phyloP scores from a whole-genome alignment of 2,329 filamentous ascomycete genomes.

The Raffaelea arxii region DNA sequence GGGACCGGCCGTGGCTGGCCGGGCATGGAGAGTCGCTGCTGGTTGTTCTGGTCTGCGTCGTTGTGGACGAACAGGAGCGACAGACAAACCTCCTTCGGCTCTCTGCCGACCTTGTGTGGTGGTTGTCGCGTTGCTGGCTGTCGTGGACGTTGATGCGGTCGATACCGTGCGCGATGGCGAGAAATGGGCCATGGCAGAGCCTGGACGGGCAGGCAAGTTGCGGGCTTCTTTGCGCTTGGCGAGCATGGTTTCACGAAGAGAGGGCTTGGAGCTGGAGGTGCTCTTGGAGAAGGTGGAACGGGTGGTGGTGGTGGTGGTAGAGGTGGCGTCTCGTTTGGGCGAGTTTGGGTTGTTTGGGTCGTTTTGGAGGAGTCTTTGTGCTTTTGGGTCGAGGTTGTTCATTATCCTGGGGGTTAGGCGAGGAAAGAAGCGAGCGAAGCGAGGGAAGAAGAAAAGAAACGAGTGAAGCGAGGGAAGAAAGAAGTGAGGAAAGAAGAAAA shows the following conservation, averaged over 20 bases:
- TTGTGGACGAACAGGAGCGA: slow-evolving; percentile 52
- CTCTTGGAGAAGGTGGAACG: slow-evolving; percentile 54
- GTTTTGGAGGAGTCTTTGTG: slow-evolving; percentile 71
- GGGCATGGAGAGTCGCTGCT: slow-evolving; percentile 41
- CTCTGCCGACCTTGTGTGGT: slow-evolving; percentile 25
- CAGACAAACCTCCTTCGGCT: slow-evolving; percentile 50
- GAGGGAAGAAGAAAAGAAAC: not conserved
- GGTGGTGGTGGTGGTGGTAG: slow-evolving; percentile 32
- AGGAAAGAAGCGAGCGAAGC: not conserved
- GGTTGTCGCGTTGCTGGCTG: slow-evolving; percentile 10
- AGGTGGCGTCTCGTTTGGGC: slow-evolving; percentile 41
- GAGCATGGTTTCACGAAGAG: slow-evolving; percentile 72
- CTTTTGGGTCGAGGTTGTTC: slow-evolving; percentile 65
- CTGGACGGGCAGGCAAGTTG: slow-evolving; percentile 46
- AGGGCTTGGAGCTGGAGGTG: slow-evolving; percentile 50
- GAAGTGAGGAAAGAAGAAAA: slow-evolving; percentile 12
- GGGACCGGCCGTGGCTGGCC: slow-evolving; percentile 55
- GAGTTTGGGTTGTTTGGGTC: slow-evolving; percentile 74
- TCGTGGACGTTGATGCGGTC: slow-evolving; percentile 22
- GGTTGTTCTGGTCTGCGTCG: slow-evolving; percentile 49
- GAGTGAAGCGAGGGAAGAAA: not conserved
- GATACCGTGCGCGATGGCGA: slow-evolving; percentile 39
- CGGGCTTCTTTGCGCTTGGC: slow-evolving; percentile 64
- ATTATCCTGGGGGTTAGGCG: slow-evolving; percentile 51
- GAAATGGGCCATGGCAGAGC: slow-evolving; percentile 54